Evolutionary conservation across 106 monocot genomes (phyloP).

Genomic region (Allium cepa): DNA sequence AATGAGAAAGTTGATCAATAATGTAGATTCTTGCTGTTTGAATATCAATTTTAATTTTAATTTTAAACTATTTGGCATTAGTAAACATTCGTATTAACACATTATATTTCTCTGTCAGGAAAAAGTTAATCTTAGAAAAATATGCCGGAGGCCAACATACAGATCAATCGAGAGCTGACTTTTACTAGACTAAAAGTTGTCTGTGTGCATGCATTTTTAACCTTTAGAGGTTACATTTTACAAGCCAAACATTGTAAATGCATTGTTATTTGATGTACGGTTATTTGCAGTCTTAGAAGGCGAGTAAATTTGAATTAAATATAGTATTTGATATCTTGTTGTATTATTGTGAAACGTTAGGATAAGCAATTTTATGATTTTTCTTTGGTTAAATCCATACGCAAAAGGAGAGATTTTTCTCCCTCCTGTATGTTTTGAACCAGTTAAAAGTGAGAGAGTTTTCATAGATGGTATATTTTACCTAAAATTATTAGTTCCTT

Average conservation of each 20-base stretch:
- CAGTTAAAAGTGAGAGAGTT: too few relatives aligned
- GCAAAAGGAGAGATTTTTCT: too few relatives aligned
- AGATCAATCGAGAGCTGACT: not conserved
- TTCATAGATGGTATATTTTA: too few relatives aligned
- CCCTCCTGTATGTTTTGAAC: too few relatives aligned
- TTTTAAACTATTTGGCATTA: not conserved
- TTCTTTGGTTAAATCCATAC: too few relatives aligned
- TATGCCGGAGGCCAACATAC: slow-evolving; percentile 26
- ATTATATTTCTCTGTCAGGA: slow-evolving; percentile 19
- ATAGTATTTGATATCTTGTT: not conserved
- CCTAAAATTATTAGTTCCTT: too few relatives aligned
- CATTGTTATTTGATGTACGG: too few relatives aligned
- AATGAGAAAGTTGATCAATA: not conserved
- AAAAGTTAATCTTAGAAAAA: slow-evolving; percentile 18
- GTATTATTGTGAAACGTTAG: not conserved
- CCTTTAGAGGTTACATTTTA: too few relatives aligned
- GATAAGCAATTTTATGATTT: too few relatives aligned
- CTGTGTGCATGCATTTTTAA: too few relatives aligned
- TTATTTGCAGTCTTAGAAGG: too few relatives aligned
- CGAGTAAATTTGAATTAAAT: not conserved
- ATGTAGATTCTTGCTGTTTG: not conserved
- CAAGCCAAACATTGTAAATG: too few relatives aligned
- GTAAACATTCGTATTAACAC: not conserved
- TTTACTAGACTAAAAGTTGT: not conserved
- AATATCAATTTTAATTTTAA: not conserved